Conservation (phyloP, 2,329 filamentous ascomycete genomes). For the Juglanconis oblonga region DNA sequence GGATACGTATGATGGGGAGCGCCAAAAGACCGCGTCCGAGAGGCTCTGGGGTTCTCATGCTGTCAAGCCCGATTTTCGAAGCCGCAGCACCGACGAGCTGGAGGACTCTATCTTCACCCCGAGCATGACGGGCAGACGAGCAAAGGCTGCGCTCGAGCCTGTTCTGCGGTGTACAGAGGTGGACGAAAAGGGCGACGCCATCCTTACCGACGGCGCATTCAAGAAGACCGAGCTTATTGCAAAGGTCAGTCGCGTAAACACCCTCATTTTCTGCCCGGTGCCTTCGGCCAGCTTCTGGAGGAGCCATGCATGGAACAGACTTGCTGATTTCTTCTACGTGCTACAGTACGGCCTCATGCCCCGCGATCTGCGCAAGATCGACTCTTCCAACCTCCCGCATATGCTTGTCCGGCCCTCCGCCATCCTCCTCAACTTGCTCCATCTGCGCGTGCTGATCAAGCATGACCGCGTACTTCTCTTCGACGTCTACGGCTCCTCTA, state of each 20-base stretch:
- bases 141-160: constrained; percentile 79
- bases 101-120: constrained; percentile 64
- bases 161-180: constrained; percentile 92
- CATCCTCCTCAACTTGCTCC: constrained; percentile 93
- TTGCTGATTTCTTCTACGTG: constrained; percentile 5
- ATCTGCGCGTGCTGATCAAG: constrained; percentile 93
- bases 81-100: constrained; percentile 11
- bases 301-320: background rate
- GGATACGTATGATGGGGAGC: constrained; percentile 20
- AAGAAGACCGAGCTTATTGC: constrained; percentile 97
- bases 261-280: background rate
- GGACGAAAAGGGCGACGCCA: constrained; percentile 87
- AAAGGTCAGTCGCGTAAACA: constrained; percentile 56
- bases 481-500: constrained; percentile 90
- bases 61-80: constrained; percentile 26
- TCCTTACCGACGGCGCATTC: constrained; percentile 90
- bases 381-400: constrained; percentile 91
- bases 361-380: constrained; percentile 94
- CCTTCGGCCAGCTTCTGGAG: too few species aligned
- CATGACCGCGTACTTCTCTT: constrained; percentile 89
- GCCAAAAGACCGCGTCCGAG: constrained; percentile 43
- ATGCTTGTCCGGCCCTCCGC: constrained; percentile 91
- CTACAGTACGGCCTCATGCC: constrained; percentile 82
- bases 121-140: constrained; percentile 61
- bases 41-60: constrained; percentile 43